A percentile compares a stretch with the other conserved stretches of the same genome.
phyloP scores from a whole-genome alignment of 106 monocot genomes.

The Allium fistulosum region DNA sequence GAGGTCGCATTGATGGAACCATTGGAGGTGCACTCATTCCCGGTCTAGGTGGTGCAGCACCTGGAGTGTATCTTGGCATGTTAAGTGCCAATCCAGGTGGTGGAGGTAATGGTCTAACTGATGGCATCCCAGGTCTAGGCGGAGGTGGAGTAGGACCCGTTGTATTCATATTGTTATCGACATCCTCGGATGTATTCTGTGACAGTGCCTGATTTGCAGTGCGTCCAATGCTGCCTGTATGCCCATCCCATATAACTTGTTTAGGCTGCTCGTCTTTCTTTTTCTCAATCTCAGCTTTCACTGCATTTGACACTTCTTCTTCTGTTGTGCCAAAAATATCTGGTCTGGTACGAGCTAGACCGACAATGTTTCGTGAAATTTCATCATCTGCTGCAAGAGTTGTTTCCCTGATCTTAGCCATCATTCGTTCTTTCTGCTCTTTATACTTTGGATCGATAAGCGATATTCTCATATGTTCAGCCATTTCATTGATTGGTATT shows the following conservation, averaged over 20 bases:
- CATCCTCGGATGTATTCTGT: constrained; percentile 46
- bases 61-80: constrained; percentile 55
- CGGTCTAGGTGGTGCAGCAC: constrained; percentile 32
- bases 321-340: constrained; percentile 99
- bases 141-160: constrained; percentile 84
- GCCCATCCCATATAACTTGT: constrained; percentile 98
- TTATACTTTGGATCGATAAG: constrained; percentile 99
- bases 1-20: constrained; percentile 36
- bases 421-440: constrained; percentile 99
- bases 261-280: constrained; percentile 97
- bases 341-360: constrained; percentile 87
- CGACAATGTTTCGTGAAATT: constrained; percentile 93
- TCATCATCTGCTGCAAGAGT: constrained; percentile 95
- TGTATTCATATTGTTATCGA: constrained; percentile 27
- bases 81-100: constrained; percentile 70
- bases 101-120: constrained; percentile 78
- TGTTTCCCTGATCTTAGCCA: constrained; percentile 96
- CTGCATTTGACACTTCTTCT: constrained; percentile 96
- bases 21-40: constrained; percentile 17
- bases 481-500: constrained; percentile 97
- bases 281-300: constrained; percentile 97
- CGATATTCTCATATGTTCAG: constrained; percentile 96
- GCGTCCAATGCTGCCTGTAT: constrained; percentile 90
- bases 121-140: constrained; percentile 53
- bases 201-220: constrained; percentile 91